These are phyloP conservation scores for Xylariaceae sp. DNA, from an alignment of 2,329 filamentous ascomycete genomes.

Conservation along the genomic window DNA sequence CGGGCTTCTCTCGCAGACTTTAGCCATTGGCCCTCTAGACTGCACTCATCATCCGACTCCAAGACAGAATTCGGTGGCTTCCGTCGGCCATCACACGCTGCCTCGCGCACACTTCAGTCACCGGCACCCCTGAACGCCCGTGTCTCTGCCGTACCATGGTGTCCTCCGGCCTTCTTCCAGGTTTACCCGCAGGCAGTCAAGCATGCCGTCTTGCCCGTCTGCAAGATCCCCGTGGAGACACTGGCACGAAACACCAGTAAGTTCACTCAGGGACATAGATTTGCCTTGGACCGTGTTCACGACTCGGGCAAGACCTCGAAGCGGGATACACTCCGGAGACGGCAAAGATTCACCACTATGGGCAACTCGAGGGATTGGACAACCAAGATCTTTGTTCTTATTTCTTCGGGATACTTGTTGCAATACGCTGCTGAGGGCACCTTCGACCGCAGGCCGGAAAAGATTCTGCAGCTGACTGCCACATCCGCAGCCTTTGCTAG, in stretches of 20 bases:
- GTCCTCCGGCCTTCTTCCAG: slow-evolving; percentile 74
- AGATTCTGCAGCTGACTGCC: slow-evolving; percentile 64
- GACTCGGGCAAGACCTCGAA: slow-evolving; percentile 32
- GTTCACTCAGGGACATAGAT: slow-evolving; percentile 30
- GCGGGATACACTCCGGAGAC: slow-evolving; percentile 43
- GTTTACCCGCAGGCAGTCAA: slow-evolving; percentile 80
- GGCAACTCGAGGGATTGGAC: slow-evolving; percentile 57
- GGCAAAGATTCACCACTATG: slow-evolving; percentile 39
- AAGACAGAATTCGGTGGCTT: slow-evolving; percentile 11
- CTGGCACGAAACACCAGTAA: slow-evolving; percentile 56
- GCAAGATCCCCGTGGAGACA: slow-evolving; percentile 61
- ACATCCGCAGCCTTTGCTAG: slow-evolving; percentile 75
- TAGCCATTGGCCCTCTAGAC: slow-evolving; percentile 39
- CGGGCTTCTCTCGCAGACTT: slow-evolving; percentile 45
- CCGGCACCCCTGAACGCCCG: slow-evolving; percentile 9
- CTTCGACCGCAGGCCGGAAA: slow-evolving; percentile 69
- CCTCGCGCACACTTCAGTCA: slow-evolving; percentile 14
- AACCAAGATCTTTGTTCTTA: slow-evolving; percentile 66
- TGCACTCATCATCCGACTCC: slow-evolving; percentile 25
- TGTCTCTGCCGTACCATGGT: slow-evolving; percentile 42
- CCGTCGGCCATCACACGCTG: slow-evolving; percentile 14
- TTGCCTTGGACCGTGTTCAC: slow-evolving; percentile 25
- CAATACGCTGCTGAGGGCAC: slow-evolving; percentile 68
- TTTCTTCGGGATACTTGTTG: slow-evolving; percentile 65
- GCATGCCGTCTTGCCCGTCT: slow-evolving; percentile 64